Conservation (phyloP, 129 eudicot species). For the Apium graveolens region DNA sequence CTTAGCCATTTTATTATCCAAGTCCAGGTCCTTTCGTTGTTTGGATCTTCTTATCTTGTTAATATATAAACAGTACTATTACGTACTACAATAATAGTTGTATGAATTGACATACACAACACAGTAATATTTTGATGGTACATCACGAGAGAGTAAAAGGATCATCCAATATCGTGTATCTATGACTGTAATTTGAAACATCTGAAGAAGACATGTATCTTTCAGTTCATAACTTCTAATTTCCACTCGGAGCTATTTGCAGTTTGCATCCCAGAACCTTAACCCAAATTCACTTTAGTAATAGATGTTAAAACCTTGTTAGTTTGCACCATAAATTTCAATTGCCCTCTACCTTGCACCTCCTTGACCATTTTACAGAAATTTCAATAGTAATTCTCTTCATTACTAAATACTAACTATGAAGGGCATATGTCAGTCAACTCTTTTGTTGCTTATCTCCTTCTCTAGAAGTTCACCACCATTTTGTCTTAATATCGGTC, state of each 20-base stretch:
- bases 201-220: background rate
- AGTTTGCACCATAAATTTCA: background rate
- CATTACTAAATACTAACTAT: background rate
- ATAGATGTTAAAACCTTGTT: background rate
- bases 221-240: background rate
- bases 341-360: background rate
- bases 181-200: background rate
- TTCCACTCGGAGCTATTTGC: background rate
- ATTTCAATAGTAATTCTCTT: background rate
- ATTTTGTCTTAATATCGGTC: background rate
- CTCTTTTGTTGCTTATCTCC: background rate
- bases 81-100: background rate
- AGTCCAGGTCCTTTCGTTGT: background rate
- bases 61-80: background rate
- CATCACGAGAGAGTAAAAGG: background rate
- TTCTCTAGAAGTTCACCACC: background rate
- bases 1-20: background rate
- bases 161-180: background rate
- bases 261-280: background rate
- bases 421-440: background rate
- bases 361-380: no score
- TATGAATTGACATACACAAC: background rate
- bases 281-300: background rate
- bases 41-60: background rate
- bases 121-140: background rate